Base-by-base conservation (phyloP, 495 filamentous ascomycete genomes). In the Aspergillus campestris region DNA sequence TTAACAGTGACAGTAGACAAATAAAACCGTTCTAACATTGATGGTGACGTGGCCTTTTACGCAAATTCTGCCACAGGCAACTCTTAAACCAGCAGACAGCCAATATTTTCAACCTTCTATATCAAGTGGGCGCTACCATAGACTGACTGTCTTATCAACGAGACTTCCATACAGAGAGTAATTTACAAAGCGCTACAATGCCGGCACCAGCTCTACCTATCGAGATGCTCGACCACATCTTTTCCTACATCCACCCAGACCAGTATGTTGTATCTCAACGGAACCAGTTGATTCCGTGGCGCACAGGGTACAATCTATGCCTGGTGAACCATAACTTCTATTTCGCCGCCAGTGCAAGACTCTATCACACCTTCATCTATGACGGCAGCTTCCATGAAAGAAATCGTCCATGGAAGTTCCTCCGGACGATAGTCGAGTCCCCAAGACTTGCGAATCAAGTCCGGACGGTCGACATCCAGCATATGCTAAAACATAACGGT, bases 261-360 rank as follows among this genome's bases (percentile, higher is more conserved):
- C 10, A 18, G 27, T 1, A 32, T 11, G 14, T 7, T 14, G 11
- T 10, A 12, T 33, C 9, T 47, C n/a, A n/a, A n/a, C n/a, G n/a
- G n/a, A n/a, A n/a, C n/a, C n/a, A n/a, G n/a, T n/a, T n/a, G n/a
- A n/a, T n/a, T n/a, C n/a, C n/a, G n/a, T n/a, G n/a, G n/a, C n/a
- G n/a, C n/a, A n/a, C n/a, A n/a, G n/a, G 45, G 45, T 38, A 35
- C 28, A 30, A 11, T 2, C 7, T 40, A 10, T 29, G 45, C 15
- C 45, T 40, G n/a, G 36, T 40, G 11, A 47, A 41, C 31, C 45
- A 31, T n/a, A 35, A 24, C 27, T 47, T 29, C 37, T 35, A 47
- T 28, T 7, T 3, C n/a, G 45, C 37, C 6, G 36, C 15, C 7
- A 47, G 8, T 12, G 12, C 7, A n/a, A 35, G 29, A 27, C 30